These are phyloP conservation scores for Geranium incanum DNA, from an alignment of 441 rosid species.

Conservation along the genomic window DNA sequence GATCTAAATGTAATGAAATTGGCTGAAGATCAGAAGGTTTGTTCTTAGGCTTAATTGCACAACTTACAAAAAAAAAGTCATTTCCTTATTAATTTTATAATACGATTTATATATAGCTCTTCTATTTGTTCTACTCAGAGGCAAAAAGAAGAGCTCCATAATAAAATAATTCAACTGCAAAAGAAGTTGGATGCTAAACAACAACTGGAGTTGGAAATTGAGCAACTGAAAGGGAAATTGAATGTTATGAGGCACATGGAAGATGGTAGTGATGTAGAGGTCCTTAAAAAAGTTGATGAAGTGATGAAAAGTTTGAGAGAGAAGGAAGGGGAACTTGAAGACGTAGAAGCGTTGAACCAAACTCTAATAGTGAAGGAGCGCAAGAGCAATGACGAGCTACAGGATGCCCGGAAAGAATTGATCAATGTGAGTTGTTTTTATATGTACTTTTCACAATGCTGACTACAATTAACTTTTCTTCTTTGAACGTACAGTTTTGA, in stretches of 20 bases:
- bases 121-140: slow-evolving; percentile 38
- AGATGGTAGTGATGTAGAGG: slow-evolving; percentile 50
- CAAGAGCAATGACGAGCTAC: slow-evolving; percentile 77
- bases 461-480: slow-evolving; percentile 3
- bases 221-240: slow-evolving; percentile 50
- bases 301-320: slow-evolving; percentile 58
- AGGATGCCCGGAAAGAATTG: slow-evolving; percentile 79
- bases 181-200: slow-evolving; percentile 74
- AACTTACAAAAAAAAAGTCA: background rate
- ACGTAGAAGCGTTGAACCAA: slow-evolving; percentile 62
- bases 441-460: slow-evolving; percentile 6
- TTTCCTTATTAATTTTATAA: slow-evolving; percentile 15
- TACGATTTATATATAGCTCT: slow-evolving; percentile 14
- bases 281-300: slow-evolving; percentile 53
- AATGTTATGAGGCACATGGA: slow-evolving; percentile 65
- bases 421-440: slow-evolving; percentile 44
- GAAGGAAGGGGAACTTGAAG: slow-evolving; percentile 68
- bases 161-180: slow-evolving; percentile 54
- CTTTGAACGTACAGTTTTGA: background rate
- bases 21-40: slow-evolving; percentile 88
- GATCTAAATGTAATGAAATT: slow-evolving; percentile 64
- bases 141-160: slow-evolving; percentile 65
- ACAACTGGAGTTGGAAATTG: slow-evolving; percentile 74
- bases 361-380: slow-evolving; percentile 72
- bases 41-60: slow-evolving; percentile 18